Evolutionary conservation across 2,329 filamentous ascomycete genomes (phyloP).

Genomic region (Trichophyton rubrum): DNA sequence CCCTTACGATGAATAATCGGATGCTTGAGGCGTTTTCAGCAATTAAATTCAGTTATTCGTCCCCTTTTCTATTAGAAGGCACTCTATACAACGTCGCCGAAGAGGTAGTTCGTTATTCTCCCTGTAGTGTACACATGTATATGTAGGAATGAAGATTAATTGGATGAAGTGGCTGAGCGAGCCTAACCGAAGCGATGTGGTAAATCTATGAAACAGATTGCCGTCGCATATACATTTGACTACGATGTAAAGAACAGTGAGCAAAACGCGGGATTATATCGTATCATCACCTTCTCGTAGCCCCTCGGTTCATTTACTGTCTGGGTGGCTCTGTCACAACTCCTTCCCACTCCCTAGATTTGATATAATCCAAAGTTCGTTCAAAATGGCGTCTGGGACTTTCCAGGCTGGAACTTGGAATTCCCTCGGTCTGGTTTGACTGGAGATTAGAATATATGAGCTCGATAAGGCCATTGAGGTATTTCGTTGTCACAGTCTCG

Average conservation of each 20-base stretch:
- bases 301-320: not conserved
- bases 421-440: conserved; percentile 58
- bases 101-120: not conserved
- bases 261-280: not conserved
- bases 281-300: not conserved
- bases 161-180: too few species aligned
- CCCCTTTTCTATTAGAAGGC: not conserved
- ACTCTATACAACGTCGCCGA: not conserved
- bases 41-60: conserved; percentile 9
- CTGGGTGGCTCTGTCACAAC: conserved; percentile 54
- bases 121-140: not conserved
- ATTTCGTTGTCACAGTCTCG: conserved; percentile 95
- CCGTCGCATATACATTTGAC: not conserved
- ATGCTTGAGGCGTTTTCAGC: conserved; percentile 8
- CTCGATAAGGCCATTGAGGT: conserved; percentile 94
- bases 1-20: conserved; percentile 5
- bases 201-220: not conserved
- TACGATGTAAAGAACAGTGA: not conserved
- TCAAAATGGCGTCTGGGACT: conserved; percentile 88
- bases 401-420: conserved; percentile 60
- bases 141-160: not conserved
- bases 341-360: conserved; percentile 81
- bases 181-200: not conserved
- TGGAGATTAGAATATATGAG: conserved; percentile 93
- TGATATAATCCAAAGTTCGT: conserved; percentile 87